Percentiles rank a stretch among this genome's conserved stretches.
These are phyloP conservation scores for Camellia granthamiana DNA, from an alignment of 148 eudicot species.

Conservation along the genomic window DNA sequence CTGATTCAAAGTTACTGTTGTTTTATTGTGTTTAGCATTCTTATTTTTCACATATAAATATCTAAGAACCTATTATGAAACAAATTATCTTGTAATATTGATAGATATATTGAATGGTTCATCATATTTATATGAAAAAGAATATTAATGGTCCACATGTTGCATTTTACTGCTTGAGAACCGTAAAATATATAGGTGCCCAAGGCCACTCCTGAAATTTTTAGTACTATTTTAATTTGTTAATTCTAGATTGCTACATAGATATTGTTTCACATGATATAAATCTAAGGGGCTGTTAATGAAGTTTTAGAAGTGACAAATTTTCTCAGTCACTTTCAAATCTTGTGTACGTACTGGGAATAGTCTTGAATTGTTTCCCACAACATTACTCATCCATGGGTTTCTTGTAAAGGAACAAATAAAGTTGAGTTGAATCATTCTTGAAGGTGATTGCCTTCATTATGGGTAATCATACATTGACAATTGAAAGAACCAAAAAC, in stretches of 20 bases:
- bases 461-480: too few species aligned
- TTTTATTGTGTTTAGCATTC: not conserved
- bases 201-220: not conserved
- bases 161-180: not conserved
- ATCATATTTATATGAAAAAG: too few species aligned
- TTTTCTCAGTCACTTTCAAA: not conserved
- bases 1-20: not conserved
- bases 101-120: constrained; percentile 1
- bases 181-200: not conserved
- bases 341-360: not conserved
- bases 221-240: not conserved
- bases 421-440: not conserved
- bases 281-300: not conserved
- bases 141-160: not conserved
- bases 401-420: not conserved
- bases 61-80: not conserved
- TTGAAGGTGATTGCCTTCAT: not conserved
- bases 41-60: not conserved
- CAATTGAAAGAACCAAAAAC: not conserved
- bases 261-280: not conserved
- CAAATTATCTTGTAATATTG: not conserved
- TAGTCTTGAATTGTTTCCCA: not conserved
- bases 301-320: not conserved
- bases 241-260: not conserved
- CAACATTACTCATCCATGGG: not conserved